Evolutionary conservation across 495 filamentous ascomycete genomes (phyloP), one percentile per base, ranked within the genome.

Genomic region (Penicillium fimorum): DNA sequence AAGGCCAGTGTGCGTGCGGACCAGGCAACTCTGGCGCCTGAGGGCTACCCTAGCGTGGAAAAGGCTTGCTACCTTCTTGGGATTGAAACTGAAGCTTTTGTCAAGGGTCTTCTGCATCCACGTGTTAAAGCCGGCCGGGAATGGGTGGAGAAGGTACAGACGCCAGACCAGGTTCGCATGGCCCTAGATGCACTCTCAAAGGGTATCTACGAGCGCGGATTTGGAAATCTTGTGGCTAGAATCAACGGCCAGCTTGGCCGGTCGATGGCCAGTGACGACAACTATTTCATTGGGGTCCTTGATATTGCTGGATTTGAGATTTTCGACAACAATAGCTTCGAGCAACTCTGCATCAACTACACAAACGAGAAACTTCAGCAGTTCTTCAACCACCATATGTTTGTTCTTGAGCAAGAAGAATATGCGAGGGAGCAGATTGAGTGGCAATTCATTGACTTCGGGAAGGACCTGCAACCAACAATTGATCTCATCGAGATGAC

Each of bases 331-430:
- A 99, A 99, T 70, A 96, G 92, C 76, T 99, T 99, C 62, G 95
- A 99, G 71, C 95, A 99, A 69, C 83, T 99, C 5, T 97, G 95
- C 75, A 99, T 99, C 77, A 99, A 99, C 68, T 99, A 97, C 74
- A 97, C 95, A 55, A 99, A 99, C 70, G 95, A 99, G 69, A 99
- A 97, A 70, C 84, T 99, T 6, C 95, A 99, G 68, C 95, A 99
- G 61, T 99, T 97, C 70, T 99, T 99, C 81, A 99, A 99, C 57
- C 95, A 99, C 62, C 95, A 99, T 76, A 99, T 99, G 95, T 99
- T 99, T 69, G 95, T 99, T 20, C 75, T 99, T 20, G 95, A 99
- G 67, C 95, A 99, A 67, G 95, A 99, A 67, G 95, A 99, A 70
- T 99, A 99, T 71, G 92, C 95, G 15, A 76, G 92, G 47, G 95